Percentiles rank a stretch among this genome's conserved stretches.
Evolutionary conservation across 352 stramenopile species (phyloP).

Genomic region (Pythium oligandrum): DNA sequence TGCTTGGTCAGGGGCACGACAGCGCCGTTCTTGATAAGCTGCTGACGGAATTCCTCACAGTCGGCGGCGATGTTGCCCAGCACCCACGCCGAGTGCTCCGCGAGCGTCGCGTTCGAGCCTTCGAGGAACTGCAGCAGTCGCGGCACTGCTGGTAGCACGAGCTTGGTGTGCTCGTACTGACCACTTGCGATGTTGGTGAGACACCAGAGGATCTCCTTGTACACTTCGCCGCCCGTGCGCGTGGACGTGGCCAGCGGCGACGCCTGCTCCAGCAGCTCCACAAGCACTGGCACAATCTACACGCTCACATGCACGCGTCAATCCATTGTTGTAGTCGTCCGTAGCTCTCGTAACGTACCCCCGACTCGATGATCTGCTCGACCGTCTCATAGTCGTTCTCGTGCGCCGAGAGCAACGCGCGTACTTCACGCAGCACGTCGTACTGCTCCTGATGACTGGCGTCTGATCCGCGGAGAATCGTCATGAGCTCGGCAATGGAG

Average conservation of each 20-base stretch:
- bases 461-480: slow-evolving; percentile 22
- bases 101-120: slow-evolving; percentile 44
- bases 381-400: slow-evolving; percentile 67
- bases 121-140: slow-evolving; percentile 72
- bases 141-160: slow-evolving; percentile 69
- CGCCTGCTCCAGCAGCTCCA: slow-evolving; percentile 57
- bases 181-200: slow-evolving; percentile 81
- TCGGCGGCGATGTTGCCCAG: slow-evolving; percentile 84
- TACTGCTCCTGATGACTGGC: slow-evolving; percentile 57
- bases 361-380: slow-evolving; percentile 74
- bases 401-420: slow-evolving; percentile 45
- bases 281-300: slow-evolving; percentile 70
- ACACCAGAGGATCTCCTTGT: slow-evolving; percentile 78
- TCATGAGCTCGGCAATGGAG: slow-evolving; percentile 50
- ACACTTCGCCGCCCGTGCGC: slow-evolving; percentile 61
- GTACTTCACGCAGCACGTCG: slow-evolving; percentile 66
- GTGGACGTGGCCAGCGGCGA: slow-evolving; percentile 61
- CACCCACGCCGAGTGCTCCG: slow-evolving; percentile 76
- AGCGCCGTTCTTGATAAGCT: slow-evolving; percentile 61
- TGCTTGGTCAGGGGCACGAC: slow-evolving; percentile 46
- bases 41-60: slow-evolving; percentile 79
- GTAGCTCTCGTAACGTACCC: slow-evolving; percentile 26
- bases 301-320: not conserved
- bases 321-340: slow-evolving; percentile 1
- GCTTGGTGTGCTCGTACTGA: slow-evolving; percentile 79